Percentiles rank a stretch among this genome's conserved stretches.
phyloP scores from a whole-genome alignment of 257 asterid species.

The Ballota nigra region DNA sequence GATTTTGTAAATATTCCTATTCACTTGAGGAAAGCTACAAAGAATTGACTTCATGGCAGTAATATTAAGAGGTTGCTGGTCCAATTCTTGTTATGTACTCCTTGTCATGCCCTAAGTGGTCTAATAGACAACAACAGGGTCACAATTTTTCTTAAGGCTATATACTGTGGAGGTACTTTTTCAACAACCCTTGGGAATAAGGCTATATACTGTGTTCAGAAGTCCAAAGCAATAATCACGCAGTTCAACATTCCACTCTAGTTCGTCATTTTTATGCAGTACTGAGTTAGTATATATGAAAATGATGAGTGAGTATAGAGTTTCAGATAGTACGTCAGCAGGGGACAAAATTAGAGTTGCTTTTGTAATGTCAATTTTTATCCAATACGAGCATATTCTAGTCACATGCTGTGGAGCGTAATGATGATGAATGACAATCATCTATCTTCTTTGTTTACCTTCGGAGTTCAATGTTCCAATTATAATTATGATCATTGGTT shows the following conservation, averaged over 20 bases:
- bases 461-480: constrained; percentile 3
- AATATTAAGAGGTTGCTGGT: neutral
- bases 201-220: neutral
- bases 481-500: constrained; percentile 20
- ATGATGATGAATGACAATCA: constrained; percentile 3
- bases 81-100: neutral
- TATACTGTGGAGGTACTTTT: neutral
- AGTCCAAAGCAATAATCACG: neutral
- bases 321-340: neutral
- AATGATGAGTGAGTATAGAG: neutral
- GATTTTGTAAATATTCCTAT: neutral
- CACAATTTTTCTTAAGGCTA: no score
- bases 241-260: neutral
- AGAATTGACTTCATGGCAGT: neutral
- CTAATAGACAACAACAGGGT: neutral
- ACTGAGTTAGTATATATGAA: neutral
- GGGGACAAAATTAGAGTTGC: neutral
- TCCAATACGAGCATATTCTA: neutral
- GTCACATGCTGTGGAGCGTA: neutral
- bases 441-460: neutral
- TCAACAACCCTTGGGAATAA: neutral
- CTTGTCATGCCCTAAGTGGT: constrained; percentile 1
- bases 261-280: neutral
- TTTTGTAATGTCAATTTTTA: neutral
- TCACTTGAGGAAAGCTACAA: neutral